Base-by-base conservation (phyloP, 352 stramenopile genomes). In the Phytopythium vexans region DNA sequence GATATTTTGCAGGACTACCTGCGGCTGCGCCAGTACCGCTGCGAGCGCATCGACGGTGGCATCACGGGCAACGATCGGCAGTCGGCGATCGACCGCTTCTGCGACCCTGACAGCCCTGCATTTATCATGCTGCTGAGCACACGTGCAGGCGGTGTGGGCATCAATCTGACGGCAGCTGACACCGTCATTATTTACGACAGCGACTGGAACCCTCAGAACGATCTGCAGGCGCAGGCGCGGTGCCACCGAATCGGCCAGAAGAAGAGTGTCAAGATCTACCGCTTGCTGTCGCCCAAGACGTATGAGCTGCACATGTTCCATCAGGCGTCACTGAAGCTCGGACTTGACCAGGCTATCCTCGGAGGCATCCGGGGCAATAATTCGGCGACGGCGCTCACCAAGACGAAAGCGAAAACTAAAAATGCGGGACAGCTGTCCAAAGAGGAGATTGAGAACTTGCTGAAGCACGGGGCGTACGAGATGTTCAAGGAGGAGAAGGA, bases 1-100 rank as follows among this genome's bases (percentile, higher is more conserved):
- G 95, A 99, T 68, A 98, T 99, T 40, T 64, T 99, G 16, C 96
- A 99, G 66, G 97, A 99, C 56, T 99, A 99, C 70, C 65, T 99
- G 15, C 63, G 79, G 8, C 60, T 92, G 34, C 86, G 95, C 16
- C 60, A 77, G 34, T 98, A 98, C 64, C 87, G 89, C 41, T 98
- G 87, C 76, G 97, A 99, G 60, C 86, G 97, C 10, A 99, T 99
- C 56, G 98, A 99, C 69, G 97, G 97, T 42, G 97, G 94, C 41
- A 98, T 99, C 54, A 98, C 94, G 16, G 97, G 96, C 37, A 88
- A 97, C 38, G 94, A 98, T 49, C 86, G 97, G 9, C 96, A 99
- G 72, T 82, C 80, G 11, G 87, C 92, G 1, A 98, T 98, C 63
- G 93, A 98, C 49, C 82, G 88, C 6, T 98, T 93, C 58, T 91